A percentile compares a stretch with the other conserved stretches of the same genome.
Evolutionary conservation across 164 flowering plant genomes (phyloP).

Genomic region (Magnolia changhungtana): DNA sequence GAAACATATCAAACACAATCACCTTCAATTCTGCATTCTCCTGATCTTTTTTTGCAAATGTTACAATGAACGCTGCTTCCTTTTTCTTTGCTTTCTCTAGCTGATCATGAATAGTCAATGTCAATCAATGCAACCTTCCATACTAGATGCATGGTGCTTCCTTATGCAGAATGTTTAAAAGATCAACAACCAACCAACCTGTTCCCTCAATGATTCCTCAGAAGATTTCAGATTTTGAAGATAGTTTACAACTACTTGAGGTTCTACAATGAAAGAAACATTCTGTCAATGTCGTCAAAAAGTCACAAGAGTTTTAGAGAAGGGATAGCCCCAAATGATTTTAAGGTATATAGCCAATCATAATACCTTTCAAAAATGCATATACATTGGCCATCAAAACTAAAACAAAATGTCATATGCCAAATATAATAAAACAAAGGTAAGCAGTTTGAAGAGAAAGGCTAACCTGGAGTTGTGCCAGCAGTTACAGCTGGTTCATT

Average conservation of each 20-base stretch:
- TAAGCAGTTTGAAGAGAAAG: slow-evolving; percentile 4
- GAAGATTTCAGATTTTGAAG: slow-evolving; percentile 74
- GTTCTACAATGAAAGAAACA: slow-evolving; percentile 41
- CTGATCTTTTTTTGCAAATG: slow-evolving; percentile 95
- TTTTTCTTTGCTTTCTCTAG: slow-evolving; percentile 95
- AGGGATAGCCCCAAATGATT: neutral
- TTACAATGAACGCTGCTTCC: slow-evolving; percentile 97
- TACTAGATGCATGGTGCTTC: neutral
- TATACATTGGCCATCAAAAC: neutral
- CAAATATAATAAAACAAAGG: neutral
- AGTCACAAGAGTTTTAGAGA: neutral
- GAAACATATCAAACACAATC: neutral
- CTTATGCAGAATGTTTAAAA: neutral
- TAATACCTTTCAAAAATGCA: neutral
- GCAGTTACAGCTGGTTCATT: slow-evolving; percentile 61
- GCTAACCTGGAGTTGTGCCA: slow-evolving; percentile 60
- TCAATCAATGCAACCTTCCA: neutral
- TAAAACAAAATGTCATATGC: neutral
- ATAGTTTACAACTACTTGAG: slow-evolving; percentile 60
- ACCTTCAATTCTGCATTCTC: slow-evolving; percentile 96
- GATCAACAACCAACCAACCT: slow-evolving; percentile 36
- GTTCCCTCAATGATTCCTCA: slow-evolving; percentile 86
- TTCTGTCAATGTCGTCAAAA: neutral
- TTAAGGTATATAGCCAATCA: neutral
- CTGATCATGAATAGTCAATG: slow-evolving; percentile 31